Evolutionary conservation across 139 green algal genomes (phyloP).

Genomic region (Nannochloris sp.): DNA sequence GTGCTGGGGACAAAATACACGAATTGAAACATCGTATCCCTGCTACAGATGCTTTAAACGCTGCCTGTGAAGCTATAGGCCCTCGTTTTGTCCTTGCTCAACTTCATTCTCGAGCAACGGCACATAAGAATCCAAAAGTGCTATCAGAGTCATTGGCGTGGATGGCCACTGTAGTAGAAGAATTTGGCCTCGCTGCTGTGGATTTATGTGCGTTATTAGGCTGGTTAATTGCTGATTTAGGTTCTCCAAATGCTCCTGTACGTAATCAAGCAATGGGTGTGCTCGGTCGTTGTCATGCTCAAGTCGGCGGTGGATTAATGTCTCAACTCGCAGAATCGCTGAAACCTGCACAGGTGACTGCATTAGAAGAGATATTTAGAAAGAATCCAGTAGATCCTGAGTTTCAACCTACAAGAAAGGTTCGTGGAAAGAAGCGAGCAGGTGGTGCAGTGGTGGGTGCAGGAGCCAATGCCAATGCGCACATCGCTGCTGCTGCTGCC

Average conservation of each 20-base stretch:
- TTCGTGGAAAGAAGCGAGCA: neutral
- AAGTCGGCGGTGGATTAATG: constrained; percentile 49
- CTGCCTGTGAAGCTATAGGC: constrained; percentile 70
- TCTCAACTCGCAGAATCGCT: constrained; percentile 58
- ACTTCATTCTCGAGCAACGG: constrained; percentile 70
- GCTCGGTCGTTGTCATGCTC: constrained; percentile 39
- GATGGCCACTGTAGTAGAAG: constrained; percentile 62
- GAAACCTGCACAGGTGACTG: constrained; percentile 87
- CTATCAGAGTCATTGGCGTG: constrained; percentile 76
- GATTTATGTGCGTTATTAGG: constrained; percentile 64
- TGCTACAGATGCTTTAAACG: constrained; percentile 47
- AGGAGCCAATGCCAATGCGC: neutral
- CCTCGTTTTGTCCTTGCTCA: constrained; percentile 73
- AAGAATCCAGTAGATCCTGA: constrained; percentile 56
- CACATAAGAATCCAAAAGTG: constrained; percentile 96
- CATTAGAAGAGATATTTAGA: constrained; percentile 78
- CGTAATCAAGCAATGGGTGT: constrained; percentile 66
- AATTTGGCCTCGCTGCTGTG: constrained; percentile 75
- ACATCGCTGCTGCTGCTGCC: constrained; percentile 2
- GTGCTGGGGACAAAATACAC: constrained; percentile 62
- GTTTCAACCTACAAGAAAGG: neutral
- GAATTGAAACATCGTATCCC: constrained; percentile 27
- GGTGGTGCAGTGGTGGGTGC: neutral
- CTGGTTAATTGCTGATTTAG: constrained; percentile 71
- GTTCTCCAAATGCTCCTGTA: constrained; percentile 66